phyloP scores from a whole-genome alignment of 2,329 filamentous ascomycete species.

The Thielaviopsis musarum region DNA sequence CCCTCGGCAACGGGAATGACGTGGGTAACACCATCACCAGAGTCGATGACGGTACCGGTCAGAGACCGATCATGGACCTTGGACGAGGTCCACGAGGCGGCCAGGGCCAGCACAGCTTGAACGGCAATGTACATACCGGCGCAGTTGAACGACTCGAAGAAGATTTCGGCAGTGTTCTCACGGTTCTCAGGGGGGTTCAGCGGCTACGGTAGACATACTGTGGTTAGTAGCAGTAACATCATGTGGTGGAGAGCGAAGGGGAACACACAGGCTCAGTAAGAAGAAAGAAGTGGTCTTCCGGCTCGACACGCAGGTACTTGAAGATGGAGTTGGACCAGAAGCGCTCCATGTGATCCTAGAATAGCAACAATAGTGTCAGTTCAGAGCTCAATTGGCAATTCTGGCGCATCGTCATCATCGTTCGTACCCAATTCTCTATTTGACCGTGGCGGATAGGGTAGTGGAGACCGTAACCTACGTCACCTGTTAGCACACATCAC shows the following conservation, averaged over 20 bases:
- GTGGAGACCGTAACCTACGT: constrained; percentile 75
- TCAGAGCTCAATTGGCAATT: neutral
- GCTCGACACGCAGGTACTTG: constrained; percentile 95
- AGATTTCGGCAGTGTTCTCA: constrained; percentile 97
- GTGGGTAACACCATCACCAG: constrained; percentile 95
- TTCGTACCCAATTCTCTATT: constrained; percentile 90
- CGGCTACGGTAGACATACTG: constrained; percentile 37
- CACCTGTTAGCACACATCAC: constrained; percentile 9
- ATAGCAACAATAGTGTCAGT: constrained; percentile 1
- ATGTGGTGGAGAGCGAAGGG: constrained; percentile 5
- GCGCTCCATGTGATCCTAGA: constrained; percentile 91
- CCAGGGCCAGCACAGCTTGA: constrained; percentile 88
- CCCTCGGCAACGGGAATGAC: constrained; percentile 97
- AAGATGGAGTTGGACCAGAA: constrained; percentile 99
- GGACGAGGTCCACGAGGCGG: constrained; percentile 95
- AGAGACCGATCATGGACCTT: constrained; percentile 93
- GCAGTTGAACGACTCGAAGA: constrained; percentile 99
- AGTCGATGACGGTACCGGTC: constrained; percentile 96
- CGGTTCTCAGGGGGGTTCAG: constrained; percentile 97
- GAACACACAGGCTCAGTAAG: constrained; percentile 77
- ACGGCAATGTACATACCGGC: constrained; percentile 97
- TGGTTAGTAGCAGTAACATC: neutral
- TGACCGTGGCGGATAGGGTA: constrained; percentile 97
- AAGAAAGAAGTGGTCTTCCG: constrained; percentile 96
- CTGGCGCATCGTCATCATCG: constrained; percentile 15